Conservation (phyloP, 345 rosid species). For the Eucalyptus pumila region DNA sequence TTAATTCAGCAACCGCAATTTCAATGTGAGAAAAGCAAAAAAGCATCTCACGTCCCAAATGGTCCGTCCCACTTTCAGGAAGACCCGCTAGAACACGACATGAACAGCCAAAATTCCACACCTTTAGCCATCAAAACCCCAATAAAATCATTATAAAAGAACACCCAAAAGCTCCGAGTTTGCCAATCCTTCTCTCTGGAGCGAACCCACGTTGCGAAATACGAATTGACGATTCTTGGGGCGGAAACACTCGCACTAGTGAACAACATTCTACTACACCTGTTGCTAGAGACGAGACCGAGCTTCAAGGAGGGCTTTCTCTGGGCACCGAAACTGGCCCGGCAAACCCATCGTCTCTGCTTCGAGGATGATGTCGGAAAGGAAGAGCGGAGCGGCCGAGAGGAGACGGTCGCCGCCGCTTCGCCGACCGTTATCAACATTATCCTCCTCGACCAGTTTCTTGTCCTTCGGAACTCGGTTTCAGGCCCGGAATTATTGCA, state of each 20-base stretch:
- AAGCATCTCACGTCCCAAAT: background rate
- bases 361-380: background rate
- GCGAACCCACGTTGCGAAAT: background rate
- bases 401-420: constrained; percentile 21
- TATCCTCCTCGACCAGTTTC: constrained; percentile 6
- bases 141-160: background rate
- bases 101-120: background rate
- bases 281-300: background rate
- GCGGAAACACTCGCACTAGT: background rate
- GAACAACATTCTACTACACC: background rate
- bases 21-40: background rate
- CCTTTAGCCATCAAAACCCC: background rate
- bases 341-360: constrained; percentile 12
- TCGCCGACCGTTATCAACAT: constrained; percentile 67
- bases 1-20: background rate
- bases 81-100: background rate
- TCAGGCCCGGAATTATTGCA: too few relatives aligned
- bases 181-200: background rate
- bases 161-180: background rate
- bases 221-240: background rate
- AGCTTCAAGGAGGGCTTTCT: background rate
- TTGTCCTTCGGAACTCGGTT: background rate
- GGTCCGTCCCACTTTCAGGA: background rate
- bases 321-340: constrained; percentile 7
- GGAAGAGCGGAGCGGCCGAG: constrained; percentile 1